Base-by-base conservation (phyloP, 148 eudicot genomes). In the Beta vulgaris region DNA sequence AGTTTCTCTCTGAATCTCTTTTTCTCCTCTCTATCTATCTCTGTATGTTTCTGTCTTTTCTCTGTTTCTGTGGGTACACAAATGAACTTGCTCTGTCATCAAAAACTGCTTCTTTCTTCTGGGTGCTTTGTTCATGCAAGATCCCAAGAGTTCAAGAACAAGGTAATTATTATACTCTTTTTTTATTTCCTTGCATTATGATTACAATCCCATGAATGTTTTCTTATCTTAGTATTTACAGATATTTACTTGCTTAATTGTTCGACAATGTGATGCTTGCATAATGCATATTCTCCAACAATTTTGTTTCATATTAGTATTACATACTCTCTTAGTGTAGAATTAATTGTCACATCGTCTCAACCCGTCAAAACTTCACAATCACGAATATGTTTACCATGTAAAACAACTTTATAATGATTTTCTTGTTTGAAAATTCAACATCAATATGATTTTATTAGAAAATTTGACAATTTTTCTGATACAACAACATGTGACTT, bases 111-210 rank as follows among this genome's bases (percentile, higher is more conserved):
- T 66, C 36, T 37, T 49, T 70, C 64, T 61, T 75, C 54, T 69
- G 71, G 73, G 70, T 80, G 62, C 57, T 80, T 37, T 87, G 91
- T 89, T 93, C 92, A 91, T 89, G 97, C 97, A 86, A 86, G 89
- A 88, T 84, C 91, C 93, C 80, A 88, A 83, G 75, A 84, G 68
- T 73, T 70, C 89, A 8, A 81, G 79, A 73, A 55, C 90, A 78
- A 87, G 93, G 93, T 88, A 77, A 37, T 28, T 63, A 10, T 11
- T 37, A 23, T 51, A n/a, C 16, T 31, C 6, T 34, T 44, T 49
- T 25, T 46, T 62, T 76, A 68, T 37, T 44, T 57, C 18, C 64
- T 25, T 59, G 2, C 64, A 28, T 59, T 18, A 16, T 66, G 7
- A 36, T 18, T 18, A 5, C 28, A 10, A n/a, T n/a, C n/a, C n/a